Evolutionary conservation across 306 rosid genomes (phyloP), one percentile per base, ranked within the genome.

Genomic region (Sesbania bispinosa): DNA sequence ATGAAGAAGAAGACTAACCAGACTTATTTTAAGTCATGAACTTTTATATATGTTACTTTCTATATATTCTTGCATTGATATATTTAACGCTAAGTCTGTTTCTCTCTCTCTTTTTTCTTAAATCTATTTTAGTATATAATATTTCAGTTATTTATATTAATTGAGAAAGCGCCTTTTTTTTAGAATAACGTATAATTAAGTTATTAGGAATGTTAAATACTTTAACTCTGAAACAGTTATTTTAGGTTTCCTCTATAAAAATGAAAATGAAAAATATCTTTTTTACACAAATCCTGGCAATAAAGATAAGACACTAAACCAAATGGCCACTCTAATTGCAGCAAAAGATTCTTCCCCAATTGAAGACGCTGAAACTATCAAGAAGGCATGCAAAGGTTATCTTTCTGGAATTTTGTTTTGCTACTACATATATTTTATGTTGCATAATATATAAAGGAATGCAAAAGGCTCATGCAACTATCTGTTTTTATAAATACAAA

Each of bases 381-480:
- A 62, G 84, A 83, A 32, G 50, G 84, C 90, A 54, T 86, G 87
- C 58, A 58, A 74, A 80, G 90, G 90, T 86, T 27, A n/a, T n/a
- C n/a, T n/a, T n/a, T n/a, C n/a, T n/a, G n/a, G 9, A 54, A 52
- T 35, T 55, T 33, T 64, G 4, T 51, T 10, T 21, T 73, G 42
- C 62, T 24, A 35, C 53, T 35, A 15, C 4, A 18, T 29, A 58
- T 24, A 14, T 70, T 36, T 11, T 21, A 39, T 8, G 2, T 23
- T 38, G 32, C 67, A 61, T 3, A 11, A 36, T 36, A 36, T 9
- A 8, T 2, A 9, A 36, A 0, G 42, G 42, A 36, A 32, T 32
- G 36, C 36, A 0, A 32, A 32, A 32, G 36, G 5, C 7, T 32
- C 9, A 32, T 2, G 36, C 7, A n/a, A n/a, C 9, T 6, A 29